phyloP scores from a whole-genome alignment of 2,329 filamentous ascomycete species.

The Xylariaceae sp. region DNA sequence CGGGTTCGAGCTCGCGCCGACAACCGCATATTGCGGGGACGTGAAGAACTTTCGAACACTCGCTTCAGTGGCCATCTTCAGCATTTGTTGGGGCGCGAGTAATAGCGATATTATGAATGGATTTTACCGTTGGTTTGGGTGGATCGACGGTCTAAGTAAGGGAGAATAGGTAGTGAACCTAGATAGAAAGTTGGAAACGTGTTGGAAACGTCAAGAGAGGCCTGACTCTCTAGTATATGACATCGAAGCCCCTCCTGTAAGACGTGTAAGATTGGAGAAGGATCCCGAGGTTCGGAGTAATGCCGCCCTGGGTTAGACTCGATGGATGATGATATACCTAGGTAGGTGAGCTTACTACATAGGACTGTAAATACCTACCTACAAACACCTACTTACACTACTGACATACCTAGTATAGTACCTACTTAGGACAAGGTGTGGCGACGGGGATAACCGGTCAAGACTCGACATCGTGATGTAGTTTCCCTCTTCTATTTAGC shows the following conservation, averaged over 20 bases:
- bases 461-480: neutral
- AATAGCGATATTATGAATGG: neutral
- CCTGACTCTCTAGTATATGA: neutral
- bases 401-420: too few species aligned
- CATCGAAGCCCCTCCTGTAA: neutral
- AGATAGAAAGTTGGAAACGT: neutral
- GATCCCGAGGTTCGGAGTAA: neutral
- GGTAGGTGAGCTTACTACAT: neutral
- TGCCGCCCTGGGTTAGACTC: neutral
- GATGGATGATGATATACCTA: neutral
- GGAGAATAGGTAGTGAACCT: neutral
- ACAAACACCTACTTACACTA: too few species aligned
- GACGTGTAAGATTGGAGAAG: neutral
- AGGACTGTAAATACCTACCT: too few species aligned
- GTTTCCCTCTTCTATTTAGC: neutral
- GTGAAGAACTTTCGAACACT: conserved; percentile 75
- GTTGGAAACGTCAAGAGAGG: too few species aligned
- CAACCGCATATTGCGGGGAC: conserved; percentile 75
- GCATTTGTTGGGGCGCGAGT: neutral
- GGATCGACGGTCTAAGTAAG: neutral
- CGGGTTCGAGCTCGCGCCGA: conserved; percentile 79
- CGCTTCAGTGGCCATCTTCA: conserved; percentile 59
- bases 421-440: neutral
- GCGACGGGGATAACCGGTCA: neutral
- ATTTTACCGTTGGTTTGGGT: neutral